Base-by-base conservation (phyloP, 2,329 filamentous ascomycete species). In the Laburnicola sp. region DNA sequence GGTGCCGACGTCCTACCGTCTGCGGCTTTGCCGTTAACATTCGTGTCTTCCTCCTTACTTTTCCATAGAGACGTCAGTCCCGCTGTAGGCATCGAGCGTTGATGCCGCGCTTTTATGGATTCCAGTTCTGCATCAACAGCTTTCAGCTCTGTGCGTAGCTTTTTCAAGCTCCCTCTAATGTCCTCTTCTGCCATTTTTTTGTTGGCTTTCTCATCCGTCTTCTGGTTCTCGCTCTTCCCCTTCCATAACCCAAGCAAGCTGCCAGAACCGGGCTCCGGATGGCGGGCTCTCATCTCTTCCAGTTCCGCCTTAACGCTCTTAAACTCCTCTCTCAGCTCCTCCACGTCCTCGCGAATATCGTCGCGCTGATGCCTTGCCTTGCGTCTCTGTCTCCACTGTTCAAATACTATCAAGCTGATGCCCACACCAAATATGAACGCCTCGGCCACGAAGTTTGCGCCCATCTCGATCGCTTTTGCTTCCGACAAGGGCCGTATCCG, bases 361-460 rank as follows among this genome's bases (percentile, higher is more conserved):
- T 86, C 83, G 48, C 84, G 72, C 41, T 83, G 75, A 22, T 76
- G 81, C 42, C 74, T 80, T 54, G 84, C 84, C 65, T 87, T 88
- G 52, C 81, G 76, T 45, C 83, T 75, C 27, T 82, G 81, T 48
- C 85, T 74, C 78, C 79, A 83, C 21, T 80, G 79, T 63, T 88
- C 85, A 46, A 83, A 83, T 0, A 87, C 68, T 38, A 88, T 83
- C 52, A 87, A 70, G 0, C 80, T 75, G 4, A 82, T 84, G 1
- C 82, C 86, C 9, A 88, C 86, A 3, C 78, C 60, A 59, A 88
- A 87, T 34, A 88, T 77, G 64, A 88, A 88, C 0, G 82, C 73
- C 63, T 88, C 85, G 28, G 83, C 83, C 42, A 86, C 85, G 62
- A 88, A 88, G 56, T 85, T 87, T 3, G 85, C 86, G 3, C 85